Conservation (phyloP, 495 filamentous ascomycete genomes). For the Penicillium malachiteum region DNA sequence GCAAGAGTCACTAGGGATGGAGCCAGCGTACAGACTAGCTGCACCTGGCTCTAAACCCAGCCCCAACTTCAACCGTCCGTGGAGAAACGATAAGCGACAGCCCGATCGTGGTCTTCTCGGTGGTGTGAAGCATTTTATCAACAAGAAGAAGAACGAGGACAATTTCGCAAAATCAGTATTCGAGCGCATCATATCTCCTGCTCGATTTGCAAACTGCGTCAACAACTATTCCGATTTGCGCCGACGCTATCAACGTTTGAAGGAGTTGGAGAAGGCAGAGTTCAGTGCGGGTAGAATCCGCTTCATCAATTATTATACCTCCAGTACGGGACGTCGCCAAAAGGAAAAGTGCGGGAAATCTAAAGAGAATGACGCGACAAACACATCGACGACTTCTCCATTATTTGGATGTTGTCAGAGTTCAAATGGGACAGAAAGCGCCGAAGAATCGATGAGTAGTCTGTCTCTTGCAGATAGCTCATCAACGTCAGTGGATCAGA, state of each 20-base stretch:
- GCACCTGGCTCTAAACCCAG: slow-evolving; percentile 52
- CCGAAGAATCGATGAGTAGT: not conserved
- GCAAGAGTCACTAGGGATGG: slow-evolving; percentile 22
- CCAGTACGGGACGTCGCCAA: slow-evolving; percentile 60
- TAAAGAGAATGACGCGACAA: not conserved
- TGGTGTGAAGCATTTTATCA: slow-evolving; percentile 70
- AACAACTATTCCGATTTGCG: slow-evolving; percentile 72
- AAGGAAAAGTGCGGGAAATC: not conserved
- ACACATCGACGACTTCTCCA: not conserved
- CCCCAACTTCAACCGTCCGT: slow-evolving; percentile 68
- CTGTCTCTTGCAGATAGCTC: not conserved
- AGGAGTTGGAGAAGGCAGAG: slow-evolving; percentile 61
- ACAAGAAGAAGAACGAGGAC: slow-evolving; percentile 65
- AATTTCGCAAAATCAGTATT: slow-evolving; percentile 67
- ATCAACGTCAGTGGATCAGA: slow-evolving; percentile 7
- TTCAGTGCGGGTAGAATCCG: slow-evolving; percentile 52
- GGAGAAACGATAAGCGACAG: slow-evolving; percentile 67
- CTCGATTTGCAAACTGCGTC: slow-evolving; percentile 79
- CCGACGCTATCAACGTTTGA: slow-evolving; percentile 63
- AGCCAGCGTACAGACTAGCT: slow-evolving; percentile 15
- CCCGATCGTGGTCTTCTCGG: slow-evolving; percentile 63
- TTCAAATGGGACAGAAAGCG: slow-evolving; percentile 7
- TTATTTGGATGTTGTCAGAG: not conserved
- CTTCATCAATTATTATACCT: slow-evolving; percentile 90
- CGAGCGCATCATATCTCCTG: slow-evolving; percentile 71